Evolutionary conservation across 495 filamentous ascomycete genomes (phyloP).

Genomic region (Penicillium desertorum): DNA sequence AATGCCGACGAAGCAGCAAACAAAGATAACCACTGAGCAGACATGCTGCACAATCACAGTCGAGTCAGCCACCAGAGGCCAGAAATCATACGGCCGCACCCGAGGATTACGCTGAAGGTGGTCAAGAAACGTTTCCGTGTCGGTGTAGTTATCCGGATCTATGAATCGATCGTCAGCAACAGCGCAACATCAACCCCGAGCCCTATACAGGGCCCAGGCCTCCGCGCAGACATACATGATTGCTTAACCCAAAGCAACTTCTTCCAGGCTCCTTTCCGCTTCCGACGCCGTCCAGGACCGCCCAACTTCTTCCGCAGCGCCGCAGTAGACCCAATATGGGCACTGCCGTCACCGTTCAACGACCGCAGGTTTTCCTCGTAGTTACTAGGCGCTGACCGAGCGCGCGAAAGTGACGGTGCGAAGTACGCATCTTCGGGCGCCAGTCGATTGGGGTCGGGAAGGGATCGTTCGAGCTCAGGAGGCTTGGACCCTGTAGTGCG

Average conservation of each 20-base stretch:
- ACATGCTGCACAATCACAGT: slow-evolving; percentile 98
- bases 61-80: slow-evolving; percentile 90
- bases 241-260: slow-evolving; percentile 98
- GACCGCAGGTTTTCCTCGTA: slow-evolving; percentile 39
- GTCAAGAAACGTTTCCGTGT: slow-evolving; percentile 92
- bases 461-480: slow-evolving; percentile 48
- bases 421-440: slow-evolving; percentile 84
- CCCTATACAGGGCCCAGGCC: not conserved
- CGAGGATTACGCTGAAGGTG: slow-evolving; percentile 94
- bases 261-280: slow-evolving; percentile 75
- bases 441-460: slow-evolving; percentile 59
- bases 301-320: slow-evolving; percentile 51
- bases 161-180: slow-evolving; percentile 12
- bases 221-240: slow-evolving; percentile 61
- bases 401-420: slow-evolving; percentile 55
- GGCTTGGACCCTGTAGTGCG: slow-evolving; percentile 36
- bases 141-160: slow-evolving; percentile 99
- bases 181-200: not conserved
- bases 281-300: slow-evolving; percentile 57
- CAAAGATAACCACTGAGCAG: slow-evolving; percentile 88
- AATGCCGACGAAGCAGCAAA: slow-evolving; percentile 91
- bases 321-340: slow-evolving; percentile 31
- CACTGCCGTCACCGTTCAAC: slow-evolving; percentile 33
- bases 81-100: slow-evolving; percentile 95
- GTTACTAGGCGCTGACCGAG: slow-evolving; percentile 45